Percentiles rank a stretch among this genome's conserved stretches.
Conservation (phyloP, 768 basidiomycete species). For the Butyriboletus loyo region DNA sequence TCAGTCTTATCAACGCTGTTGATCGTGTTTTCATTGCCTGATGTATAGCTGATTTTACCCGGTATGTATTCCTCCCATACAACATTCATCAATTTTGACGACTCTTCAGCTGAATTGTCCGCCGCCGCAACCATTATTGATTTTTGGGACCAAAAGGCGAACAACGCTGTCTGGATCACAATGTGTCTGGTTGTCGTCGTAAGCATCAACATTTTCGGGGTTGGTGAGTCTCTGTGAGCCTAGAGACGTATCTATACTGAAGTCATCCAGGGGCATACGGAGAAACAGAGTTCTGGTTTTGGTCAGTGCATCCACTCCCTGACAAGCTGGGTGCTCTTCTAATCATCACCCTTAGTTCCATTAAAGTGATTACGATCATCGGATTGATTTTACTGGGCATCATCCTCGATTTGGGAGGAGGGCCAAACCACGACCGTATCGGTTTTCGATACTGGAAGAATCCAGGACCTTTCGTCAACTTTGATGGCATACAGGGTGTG, state of each 20-base stretch:
- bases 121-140: constrained; percentile 49
- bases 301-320: constrained; percentile 9
- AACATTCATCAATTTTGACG: neutral
- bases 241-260: neutral
- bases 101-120: constrained; percentile 36
- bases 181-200: constrained; percentile 48
- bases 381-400: constrained; percentile 43
- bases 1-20: constrained; percentile 10
- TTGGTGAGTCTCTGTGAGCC: constrained; percentile 19
- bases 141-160: constrained; percentile 39
- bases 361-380: constrained; percentile 47
- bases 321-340: neutral
- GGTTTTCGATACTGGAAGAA: constrained; percentile 45
- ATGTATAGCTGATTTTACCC: constrained; percentile 13
- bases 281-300: constrained; percentile 46
- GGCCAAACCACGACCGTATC: constrained; percentile 47
- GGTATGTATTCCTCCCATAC: constrained; percentile 2
- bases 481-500: constrained; percentile 34
- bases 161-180: constrained; percentile 48
- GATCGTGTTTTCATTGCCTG: neutral
- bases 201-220: constrained; percentile 38
- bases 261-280: constrained; percentile 33
- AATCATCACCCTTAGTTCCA: constrained; percentile 33
- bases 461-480: constrained; percentile 55
- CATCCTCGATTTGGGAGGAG: constrained; percentile 50